Base-by-base conservation (phyloP, 805 yeast genomes). In the Myxozyma lipomycoides region DNA sequence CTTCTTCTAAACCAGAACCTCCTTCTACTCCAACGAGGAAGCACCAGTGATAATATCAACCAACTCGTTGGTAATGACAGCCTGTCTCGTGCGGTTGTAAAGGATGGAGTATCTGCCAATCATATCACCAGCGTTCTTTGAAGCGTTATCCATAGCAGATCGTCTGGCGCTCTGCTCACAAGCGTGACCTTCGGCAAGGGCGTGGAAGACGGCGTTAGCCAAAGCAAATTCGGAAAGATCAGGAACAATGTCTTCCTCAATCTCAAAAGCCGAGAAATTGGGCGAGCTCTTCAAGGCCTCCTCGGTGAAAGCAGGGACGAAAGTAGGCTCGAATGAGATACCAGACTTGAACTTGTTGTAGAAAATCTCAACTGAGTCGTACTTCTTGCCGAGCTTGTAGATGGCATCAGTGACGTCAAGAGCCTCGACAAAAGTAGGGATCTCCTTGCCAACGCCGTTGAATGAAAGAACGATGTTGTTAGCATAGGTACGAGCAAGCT, bases 41-140 rank as follows among this genome's bases (percentile, higher is more conserved):
- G 98, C 98, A 89, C 98, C 98, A 67, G 98, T 93, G 73, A 93
- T 91, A 69, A 93, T 93, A 77, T 93, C 98, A 69, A 93, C 98
- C 83, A 93, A 79, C 80, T 93, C 98, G 82, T 93, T 93, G 75
- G 98, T 90, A 69, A 91, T 91, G 70, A 90, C 96, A 63, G 97
- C 96, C 81, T 93, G 98, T 80, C 97, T 88, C 68, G 97, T 85
- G 82, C 98, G 91, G 90, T 93, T 93, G 78, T 93, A 93, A 75
- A 93, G 83, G 73, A 93, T 93, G 63, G 98, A 85, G 85, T 86
- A 91, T 70, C 81, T 84, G 76, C 80, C 82, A 71, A 93, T 93
- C 98, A 93, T 93, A 67, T 93, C 98, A 76, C 95, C 96, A 59
- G 98, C 98, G 71, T 91, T 91, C 93, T 93, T 91, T 64, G 97